phyloP scores from a whole-genome alignment of 2,329 filamentous ascomycete species.

The Stromatinia cepivora region DNA sequence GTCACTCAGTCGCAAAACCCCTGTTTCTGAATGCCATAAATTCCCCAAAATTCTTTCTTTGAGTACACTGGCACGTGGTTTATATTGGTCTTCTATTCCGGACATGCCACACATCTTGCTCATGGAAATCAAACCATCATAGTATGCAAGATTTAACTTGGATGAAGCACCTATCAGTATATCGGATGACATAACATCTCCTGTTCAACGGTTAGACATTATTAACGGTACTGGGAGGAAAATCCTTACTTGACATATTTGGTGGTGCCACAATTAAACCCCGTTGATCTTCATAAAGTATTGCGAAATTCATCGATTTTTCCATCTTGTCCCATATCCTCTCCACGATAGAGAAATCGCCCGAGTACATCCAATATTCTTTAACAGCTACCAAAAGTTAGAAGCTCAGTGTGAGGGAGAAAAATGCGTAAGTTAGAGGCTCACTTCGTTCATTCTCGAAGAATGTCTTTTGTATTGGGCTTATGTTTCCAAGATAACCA shows the following conservation, averaged over 20 bases:
- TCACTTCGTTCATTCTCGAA: conserved; percentile 8
- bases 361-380: conserved; percentile 11
- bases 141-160: conserved; percentile 34
- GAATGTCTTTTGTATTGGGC: conserved; percentile 15
- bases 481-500: conserved; percentile 9
- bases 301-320: conserved; percentile 6
- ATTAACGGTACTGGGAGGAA: not conserved
- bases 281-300: conserved; percentile 2
- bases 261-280: conserved; percentile 9
- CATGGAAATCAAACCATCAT: conserved; percentile 32
- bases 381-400: conserved; percentile 13
- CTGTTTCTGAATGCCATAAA: conserved; percentile 28
- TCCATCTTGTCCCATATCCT: conserved; percentile 46
- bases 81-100: conserved; percentile 23
- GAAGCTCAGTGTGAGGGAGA: not conserved
- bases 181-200: conserved; percentile 4
- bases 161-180: conserved; percentile 29
- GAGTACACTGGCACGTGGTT: conserved; percentile 22
- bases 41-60: conserved; percentile 28
- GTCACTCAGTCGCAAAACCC: conserved; percentile 30
- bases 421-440: conserved; percentile 1
- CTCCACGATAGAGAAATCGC: conserved; percentile 46
- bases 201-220: not conserved
- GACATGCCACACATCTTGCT: conserved; percentile 25
- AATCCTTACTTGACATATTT: conserved; percentile 9